Percentiles rank a stretch among this genome's conserved stretches.
Conservation (phyloP, 345 rosid genomes). For the Aquilaria yunnanensis region DNA sequence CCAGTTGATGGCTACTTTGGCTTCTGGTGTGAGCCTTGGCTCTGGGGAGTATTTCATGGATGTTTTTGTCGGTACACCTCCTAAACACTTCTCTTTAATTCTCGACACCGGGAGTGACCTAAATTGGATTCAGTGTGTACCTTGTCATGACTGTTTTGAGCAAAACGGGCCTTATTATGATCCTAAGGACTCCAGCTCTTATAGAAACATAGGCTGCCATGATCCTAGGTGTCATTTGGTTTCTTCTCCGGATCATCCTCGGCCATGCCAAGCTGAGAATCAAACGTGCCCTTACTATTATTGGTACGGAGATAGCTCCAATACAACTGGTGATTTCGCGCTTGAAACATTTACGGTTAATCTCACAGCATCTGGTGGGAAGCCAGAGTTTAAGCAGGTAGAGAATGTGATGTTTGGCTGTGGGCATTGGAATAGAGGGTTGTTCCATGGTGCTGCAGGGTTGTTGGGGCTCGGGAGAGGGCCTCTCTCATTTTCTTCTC, state of each 20-base stretch:
- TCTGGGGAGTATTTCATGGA: slow-evolving; percentile 96
- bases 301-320: slow-evolving; percentile 87
- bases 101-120: slow-evolving; percentile 97
- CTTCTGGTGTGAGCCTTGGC: slow-evolving; percentile 77
- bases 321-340: slow-evolving; percentile 83
- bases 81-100: slow-evolving; percentile 82
- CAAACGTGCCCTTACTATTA: slow-evolving; percentile 85
- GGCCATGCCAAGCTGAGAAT: slow-evolving; percentile 50
- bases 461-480: slow-evolving; percentile 88
- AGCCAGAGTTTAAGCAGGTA: slow-evolving; percentile 39
- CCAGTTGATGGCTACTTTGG: slow-evolving; percentile 75
- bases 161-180: slow-evolving; percentile 75
- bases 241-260: slow-evolving; percentile 62
- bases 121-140: slow-evolving; percentile 88
- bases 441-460: slow-evolving; percentile 81
- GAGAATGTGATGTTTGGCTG: slow-evolving; percentile 88
- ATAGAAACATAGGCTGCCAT: slow-evolving; percentile 51
- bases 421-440: slow-evolving; percentile 92
- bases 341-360: slow-evolving; percentile 76
- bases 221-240: slow-evolving; percentile 69
- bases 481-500: slow-evolving; percentile 76
- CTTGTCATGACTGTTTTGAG: slow-evolving; percentile 85
- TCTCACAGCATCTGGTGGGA: slow-evolving; percentile 38
- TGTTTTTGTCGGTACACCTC: slow-evolving; percentile 86
- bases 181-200: slow-evolving; percentile 59